phyloP scores from a whole-genome alignment of 768 basidiomycete species.

The Hygrophoropsis aurantiaca region DNA sequence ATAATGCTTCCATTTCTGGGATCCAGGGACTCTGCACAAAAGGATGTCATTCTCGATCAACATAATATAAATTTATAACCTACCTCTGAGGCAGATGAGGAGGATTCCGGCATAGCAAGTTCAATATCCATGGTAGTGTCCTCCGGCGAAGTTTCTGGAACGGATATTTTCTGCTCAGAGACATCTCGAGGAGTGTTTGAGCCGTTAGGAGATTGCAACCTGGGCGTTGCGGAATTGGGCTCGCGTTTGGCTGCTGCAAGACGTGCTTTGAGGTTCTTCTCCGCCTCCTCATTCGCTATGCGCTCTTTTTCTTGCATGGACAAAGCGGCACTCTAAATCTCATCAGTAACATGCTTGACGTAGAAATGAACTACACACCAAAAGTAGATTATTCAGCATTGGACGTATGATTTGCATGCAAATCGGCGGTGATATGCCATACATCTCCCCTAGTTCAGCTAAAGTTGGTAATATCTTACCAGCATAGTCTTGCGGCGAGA shows the following conservation, averaged over 20 bases:
- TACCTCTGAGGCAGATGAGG: slow-evolving; percentile 40
- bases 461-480: slow-evolving; percentile 74
- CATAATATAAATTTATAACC: slow-evolving; percentile 17
- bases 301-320: slow-evolving; percentile 69
- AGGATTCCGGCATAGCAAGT: slow-evolving; percentile 17
- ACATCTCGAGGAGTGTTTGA: slow-evolving; percentile 26
- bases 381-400: slow-evolving; percentile 59
- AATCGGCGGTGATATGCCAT: slow-evolving; percentile 80
- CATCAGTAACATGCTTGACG: slow-evolving; percentile 8
- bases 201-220: slow-evolving; percentile 60
- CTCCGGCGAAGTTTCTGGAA: slow-evolving; percentile 35
- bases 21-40: slow-evolving; percentile 73
- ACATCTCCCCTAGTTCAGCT: slow-evolving; percentile 67
- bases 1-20: slow-evolving; percentile 66
- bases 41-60: slow-evolving; percentile 6
- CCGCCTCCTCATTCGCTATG: slow-evolving; percentile 69
- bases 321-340: slow-evolving; percentile 54
- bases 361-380: slow-evolving; percentile 39
- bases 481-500: slow-evolving; percentile 72
- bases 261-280: slow-evolving; percentile 79
- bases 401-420: slow-evolving; percentile 95
- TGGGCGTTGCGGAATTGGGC: slow-evolving; percentile 52
- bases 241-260: slow-evolving; percentile 72
- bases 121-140: slow-evolving; percentile 59
- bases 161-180: slow-evolving; percentile 18